Evolutionary conservation across 2,329 filamentous ascomycete genomes (phyloP), one percentile per base, ranked within the genome.

Genomic region (Podosphaera aphanis): DNA sequence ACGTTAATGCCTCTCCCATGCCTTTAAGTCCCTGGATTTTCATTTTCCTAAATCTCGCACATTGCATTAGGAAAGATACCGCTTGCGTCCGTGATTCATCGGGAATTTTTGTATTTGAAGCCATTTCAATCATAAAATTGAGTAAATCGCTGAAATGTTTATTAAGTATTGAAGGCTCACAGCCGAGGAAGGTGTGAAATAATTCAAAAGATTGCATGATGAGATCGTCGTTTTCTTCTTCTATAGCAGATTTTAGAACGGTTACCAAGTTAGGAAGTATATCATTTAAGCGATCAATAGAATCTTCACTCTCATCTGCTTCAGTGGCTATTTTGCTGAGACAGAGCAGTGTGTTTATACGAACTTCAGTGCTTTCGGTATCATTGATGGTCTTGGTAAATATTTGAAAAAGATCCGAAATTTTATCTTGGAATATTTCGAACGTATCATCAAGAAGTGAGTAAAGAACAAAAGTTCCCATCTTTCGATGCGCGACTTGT

Each of bases 191-290:
- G 44, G 83, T 90, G 67, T 95, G 90, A 73, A 95, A 93, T 53
- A 93, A 85, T 61, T 95, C 90, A 56, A 95, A 98, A 21, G 84
- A 76, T 59, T 88, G 78, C 68, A 88, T 83, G 55, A 82, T 78
- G 60, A 81, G 79, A 59, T 93, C 86, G 55, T 94, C 86, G 55
- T 94, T 81, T 47, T 74, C 73, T 47, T 73, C 71, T 55, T 84
- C 73, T 48, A 95, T 81, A 21, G 82, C 75, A 51, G 78, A 72
- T 70, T 93, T 90, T 53, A 95, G 71, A 10, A 94, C 83, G 51
- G 77, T 73, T 49, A 95, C 88, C 79, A 95, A 90, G 56, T 74
- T 66, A 10, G 90, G 88, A 49, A 95, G 71, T 47, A 90, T 74
- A 52, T 72, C 69, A 62, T 92, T 83, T 60, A 95, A 80, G 43